Evolutionary conservation across 1,284 basidiomycete genomes (phyloP), one percentile per base, ranked within the genome.

Genomic region (Golubevia sp.): DNA sequence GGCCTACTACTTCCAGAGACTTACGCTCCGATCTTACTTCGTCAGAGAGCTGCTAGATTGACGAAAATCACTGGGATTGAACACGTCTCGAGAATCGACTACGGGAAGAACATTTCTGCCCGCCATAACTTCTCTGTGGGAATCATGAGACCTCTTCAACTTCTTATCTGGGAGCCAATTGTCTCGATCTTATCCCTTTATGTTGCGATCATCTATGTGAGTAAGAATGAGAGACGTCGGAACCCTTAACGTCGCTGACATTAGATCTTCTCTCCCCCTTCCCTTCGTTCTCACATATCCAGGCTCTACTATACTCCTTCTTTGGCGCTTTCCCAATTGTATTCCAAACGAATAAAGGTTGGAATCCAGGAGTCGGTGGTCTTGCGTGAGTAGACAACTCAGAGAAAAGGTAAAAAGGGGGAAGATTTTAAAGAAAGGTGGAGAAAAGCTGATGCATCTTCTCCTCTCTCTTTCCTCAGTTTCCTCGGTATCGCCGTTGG

Each of bases 1-100:
- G 74, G 67, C 25, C 6, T 49, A 23, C 6, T 66, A 27, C 26
- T 58, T 20, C 56, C 63, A 15, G 66, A 68, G 59, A 68, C 66
- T 20, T 75, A 74, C 26, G 72, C 74, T 1, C 74, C 76, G 11
- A 64, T 73, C 8, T 58, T 78, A 11, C 72, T 78, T 1, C 30
- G 30, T 34, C 4, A 34, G 11, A 34, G 76, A 2, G 72, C 72
- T n/a, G 50, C 63, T 56, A 68, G 64, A 56, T 62, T 78, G 1
- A 25, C 25, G 49, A 50, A 73, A 61, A 64, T 61, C 26, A 78
- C 76, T 20, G 74, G 74, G 1, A 59, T 67, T 7, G 34, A 67
- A 44, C 71, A 73, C 64, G 67, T 73, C 24, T 63, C 62, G 62
- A 64, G 64, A 53, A 61, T 74, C 49, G 74, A 74, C 62, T 64